A percentile compares a stretch with the other conserved stretches of the same genome.
Conservation (phyloP, 2,329 filamentous ascomycete species). For the Aspergillus pseudoglaucus region DNA sequence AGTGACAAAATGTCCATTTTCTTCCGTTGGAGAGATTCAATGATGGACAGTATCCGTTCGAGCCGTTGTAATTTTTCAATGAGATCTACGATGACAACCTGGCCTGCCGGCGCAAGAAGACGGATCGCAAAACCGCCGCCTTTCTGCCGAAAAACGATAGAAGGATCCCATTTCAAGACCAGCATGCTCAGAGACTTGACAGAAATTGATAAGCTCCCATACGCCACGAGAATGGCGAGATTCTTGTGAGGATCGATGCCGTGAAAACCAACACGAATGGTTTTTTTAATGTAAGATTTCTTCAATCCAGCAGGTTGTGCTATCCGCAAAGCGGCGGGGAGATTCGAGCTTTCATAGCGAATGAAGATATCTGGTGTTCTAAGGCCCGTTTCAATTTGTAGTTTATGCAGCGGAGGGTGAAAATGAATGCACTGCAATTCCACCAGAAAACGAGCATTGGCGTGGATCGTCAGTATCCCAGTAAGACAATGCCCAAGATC, state of each 20-base stretch:
- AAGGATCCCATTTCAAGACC: conserved; percentile 22
- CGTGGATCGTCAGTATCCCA: conserved; percentile 32
- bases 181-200: conserved; percentile 21
- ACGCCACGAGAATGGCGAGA: conserved; percentile 29
- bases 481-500: conserved; percentile 30
- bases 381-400: conserved; percentile 24
- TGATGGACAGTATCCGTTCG: conserved; percentile 29
- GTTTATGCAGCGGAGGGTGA: conserved; percentile 22
- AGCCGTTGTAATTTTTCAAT: conserved; percentile 33
- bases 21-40: conserved; percentile 28
- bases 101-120: conserved; percentile 29
- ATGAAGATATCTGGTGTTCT: conserved; percentile 31
- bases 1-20: conserved; percentile 26
- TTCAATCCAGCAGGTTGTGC: conserved; percentile 19
- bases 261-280: conserved; percentile 32
- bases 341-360: conserved; percentile 23
- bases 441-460: conserved; percentile 29
- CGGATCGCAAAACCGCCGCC: conserved; percentile 33
- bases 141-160: conserved; percentile 27
- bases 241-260: conserved; percentile 30
- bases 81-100: conserved; percentile 28
- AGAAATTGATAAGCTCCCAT: conserved; percentile 25
- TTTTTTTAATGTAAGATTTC: conserved; percentile 26
- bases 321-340: conserved; percentile 27
- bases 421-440: conserved; percentile 23